These are phyloP conservation scores for Adansonia rubrostipa DNA, from an alignment of 441 rosid genomes.

Conservation along the genomic window DNA sequence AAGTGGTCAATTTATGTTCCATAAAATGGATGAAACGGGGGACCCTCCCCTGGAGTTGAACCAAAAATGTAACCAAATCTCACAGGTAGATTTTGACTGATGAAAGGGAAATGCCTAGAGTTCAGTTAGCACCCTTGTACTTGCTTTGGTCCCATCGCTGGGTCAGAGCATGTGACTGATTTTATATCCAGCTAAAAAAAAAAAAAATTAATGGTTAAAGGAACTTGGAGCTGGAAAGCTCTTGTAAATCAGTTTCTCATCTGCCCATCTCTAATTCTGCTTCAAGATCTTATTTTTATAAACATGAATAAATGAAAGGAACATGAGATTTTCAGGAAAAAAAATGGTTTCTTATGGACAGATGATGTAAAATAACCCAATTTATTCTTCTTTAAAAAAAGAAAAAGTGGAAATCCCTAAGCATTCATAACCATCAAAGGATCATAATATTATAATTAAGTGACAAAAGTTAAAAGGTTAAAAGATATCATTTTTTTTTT, in stretches of 20 bases:
- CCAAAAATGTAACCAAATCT: conserved; percentile 4
- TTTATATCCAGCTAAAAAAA: neutral
- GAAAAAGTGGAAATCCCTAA: neutral
- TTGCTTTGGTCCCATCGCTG: conserved; percentile 8
- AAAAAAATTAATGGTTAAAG: neutral
- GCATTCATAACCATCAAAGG: neutral
- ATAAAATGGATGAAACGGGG: neutral
- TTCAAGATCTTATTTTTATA: neutral
- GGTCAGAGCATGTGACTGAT: conserved; percentile 2
- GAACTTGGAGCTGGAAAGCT: neutral
- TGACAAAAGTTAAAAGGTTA: neutral
- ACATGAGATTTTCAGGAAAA: neutral
- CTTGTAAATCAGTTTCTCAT: conserved; percentile 4
- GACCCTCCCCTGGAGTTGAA: neutral
- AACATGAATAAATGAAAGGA: neutral
- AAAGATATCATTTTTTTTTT: neutral
- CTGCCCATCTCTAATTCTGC: neutral
- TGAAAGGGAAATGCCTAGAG: conserved; percentile 13
- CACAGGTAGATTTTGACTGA: neutral
- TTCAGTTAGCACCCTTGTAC: neutral
- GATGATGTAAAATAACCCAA: neutral
- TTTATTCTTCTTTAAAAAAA: neutral
- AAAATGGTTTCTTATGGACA: neutral
- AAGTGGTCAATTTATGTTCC: conserved; percentile 1
- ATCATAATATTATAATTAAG: conserved; percentile 6